phyloP scores from a whole-genome alignment of 306 rosid species.

The Lathyrus tuberosus region DNA sequence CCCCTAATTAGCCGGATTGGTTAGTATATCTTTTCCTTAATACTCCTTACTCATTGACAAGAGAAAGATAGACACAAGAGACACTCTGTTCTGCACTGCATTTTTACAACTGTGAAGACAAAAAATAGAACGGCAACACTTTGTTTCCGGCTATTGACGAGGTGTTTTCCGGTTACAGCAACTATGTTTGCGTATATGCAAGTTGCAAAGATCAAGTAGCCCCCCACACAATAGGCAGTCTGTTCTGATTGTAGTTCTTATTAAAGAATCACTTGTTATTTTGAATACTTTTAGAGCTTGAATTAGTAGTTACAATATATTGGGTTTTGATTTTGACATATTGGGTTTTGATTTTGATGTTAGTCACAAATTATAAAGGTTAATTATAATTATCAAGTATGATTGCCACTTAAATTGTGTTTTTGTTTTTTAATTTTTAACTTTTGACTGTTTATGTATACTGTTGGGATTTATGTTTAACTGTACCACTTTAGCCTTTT shows the following conservation, averaged over 20 bases:
- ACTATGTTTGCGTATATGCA: not conserved
- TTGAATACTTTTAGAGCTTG: not conserved
- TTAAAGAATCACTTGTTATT: conserved; percentile 3
- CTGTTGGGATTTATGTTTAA: not conserved
- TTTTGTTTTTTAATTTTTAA: not conserved
- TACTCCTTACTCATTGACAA: no score
- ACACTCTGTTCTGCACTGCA: no score
- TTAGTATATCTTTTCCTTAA: no score
- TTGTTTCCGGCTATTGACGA: not conserved
- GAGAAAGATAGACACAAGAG: no score
- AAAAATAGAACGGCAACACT: no score
- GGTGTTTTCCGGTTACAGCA: not conserved
- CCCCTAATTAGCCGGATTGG: no score
- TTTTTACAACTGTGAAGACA: no score
- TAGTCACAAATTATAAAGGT: not conserved
- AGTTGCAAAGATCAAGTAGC: not conserved
- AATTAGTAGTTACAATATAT: not conserved
- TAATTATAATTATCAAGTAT: not conserved
- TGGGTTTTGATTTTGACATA: not conserved
- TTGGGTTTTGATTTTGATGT: not conserved
- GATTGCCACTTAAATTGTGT: not conserved
- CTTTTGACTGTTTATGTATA: not conserved
- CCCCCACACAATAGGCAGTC: not conserved
- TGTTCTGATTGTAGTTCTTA: not conserved
- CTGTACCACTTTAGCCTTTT: not conserved